Evolutionary conservation across 768 basidiomycete species (phyloP).

Genomic region (Termitomyces sp.): DNA sequence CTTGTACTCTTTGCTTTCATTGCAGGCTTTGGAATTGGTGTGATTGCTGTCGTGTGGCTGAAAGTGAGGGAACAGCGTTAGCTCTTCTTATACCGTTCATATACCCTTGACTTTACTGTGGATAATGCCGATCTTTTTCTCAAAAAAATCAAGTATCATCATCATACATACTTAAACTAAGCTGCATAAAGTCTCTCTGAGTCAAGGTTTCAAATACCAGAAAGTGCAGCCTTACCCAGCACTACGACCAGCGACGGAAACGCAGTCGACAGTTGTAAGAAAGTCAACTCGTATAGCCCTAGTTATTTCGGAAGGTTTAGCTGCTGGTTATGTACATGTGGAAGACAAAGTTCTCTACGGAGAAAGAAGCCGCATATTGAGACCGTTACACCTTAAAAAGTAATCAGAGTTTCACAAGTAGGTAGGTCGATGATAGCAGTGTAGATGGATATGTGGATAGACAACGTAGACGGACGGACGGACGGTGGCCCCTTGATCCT

Average conservation of each 20-base stretch:
- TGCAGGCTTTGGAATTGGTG: constrained; percentile 64
- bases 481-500: no score
- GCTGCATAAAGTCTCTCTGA: not conserved
- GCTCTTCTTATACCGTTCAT: no score
- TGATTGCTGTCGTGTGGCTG: constrained; percentile 76
- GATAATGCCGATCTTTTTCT: not conserved
- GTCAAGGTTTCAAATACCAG: not conserved
- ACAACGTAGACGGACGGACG: no score
- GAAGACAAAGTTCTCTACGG: constrained; percentile 32
- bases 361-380: constrained; percentile 71
- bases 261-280: constrained; percentile 83
- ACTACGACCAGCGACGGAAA: constrained; percentile 70
- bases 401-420: not conserved
- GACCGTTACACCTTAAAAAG: constrained; percentile 50
- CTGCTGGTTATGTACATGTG: not conserved
- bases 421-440: no score
- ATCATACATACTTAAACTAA: not conserved
- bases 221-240: constrained; percentile 53
- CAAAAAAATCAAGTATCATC: not conserved
- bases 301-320: not conserved
- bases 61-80: constrained; percentile 72
- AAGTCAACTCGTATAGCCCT: constrained; percentile 94
- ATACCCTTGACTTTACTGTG: not conserved
- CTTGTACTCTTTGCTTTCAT: constrained; percentile 84
- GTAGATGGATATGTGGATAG: no score